Evolutionary conservation across 176 grass and related monocot species (phyloP).

Genomic region (Luzula sylvatica): DNA sequence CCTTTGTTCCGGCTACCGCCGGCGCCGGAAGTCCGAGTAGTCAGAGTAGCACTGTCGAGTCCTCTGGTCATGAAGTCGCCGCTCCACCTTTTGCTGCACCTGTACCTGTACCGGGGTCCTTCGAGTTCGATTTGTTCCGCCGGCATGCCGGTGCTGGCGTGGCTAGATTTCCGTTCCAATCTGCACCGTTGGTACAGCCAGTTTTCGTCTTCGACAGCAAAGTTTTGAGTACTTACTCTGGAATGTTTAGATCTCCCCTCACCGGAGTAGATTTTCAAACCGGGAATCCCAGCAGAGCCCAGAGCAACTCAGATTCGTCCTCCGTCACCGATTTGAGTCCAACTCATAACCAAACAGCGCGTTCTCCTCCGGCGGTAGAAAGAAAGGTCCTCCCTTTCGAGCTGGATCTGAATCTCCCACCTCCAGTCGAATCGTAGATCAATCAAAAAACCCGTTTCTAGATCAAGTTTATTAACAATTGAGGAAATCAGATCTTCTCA

Average conservation of each 20-base stretch:
- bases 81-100: constrained; percentile 44
- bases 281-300: constrained; percentile 17
- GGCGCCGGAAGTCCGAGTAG: constrained; percentile 53
- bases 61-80: constrained; percentile 36
- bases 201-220: constrained; percentile 50
- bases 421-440: constrained; percentile 40
- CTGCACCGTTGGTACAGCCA: constrained; percentile 27
- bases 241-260: constrained; percentile 7
- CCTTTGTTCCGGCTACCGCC: not conserved
- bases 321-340: constrained; percentile 40
- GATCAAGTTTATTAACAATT: constrained; percentile 5
- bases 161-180: constrained; percentile 38
- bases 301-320: constrained; percentile 77
- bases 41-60: constrained; percentile 81
- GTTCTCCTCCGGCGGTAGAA: constrained; percentile 23
- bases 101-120: constrained; percentile 22
- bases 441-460: not conserved
- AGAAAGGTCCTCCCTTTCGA: constrained; percentile 28
- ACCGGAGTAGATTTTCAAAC: constrained; percentile 21
- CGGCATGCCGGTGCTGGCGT: constrained; percentile 12
- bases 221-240: not conserved
- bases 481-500: constrained; percentile 13
- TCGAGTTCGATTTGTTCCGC: constrained; percentile 46
- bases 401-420: constrained; percentile 76
- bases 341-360: not conserved